Conservation (phyloP, 352 stramenopile genomes). For the Globisporangium spiculum region DNA sequence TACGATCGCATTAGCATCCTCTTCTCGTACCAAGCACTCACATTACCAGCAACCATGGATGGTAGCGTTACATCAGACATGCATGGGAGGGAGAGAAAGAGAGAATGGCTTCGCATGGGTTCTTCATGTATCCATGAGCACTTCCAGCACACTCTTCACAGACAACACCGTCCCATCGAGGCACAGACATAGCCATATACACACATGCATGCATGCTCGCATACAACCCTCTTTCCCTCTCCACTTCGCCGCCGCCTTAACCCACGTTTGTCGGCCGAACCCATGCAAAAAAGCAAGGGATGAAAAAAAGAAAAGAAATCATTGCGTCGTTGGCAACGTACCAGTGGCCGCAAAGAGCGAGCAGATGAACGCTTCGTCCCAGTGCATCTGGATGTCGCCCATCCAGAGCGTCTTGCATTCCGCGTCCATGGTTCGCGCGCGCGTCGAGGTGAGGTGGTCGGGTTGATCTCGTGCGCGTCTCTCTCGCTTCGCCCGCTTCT, state of each 20-base stretch:
- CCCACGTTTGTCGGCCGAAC: neutral
- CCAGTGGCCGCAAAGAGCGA: slow-evolving; percentile 77
- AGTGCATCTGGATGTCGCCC: slow-evolving; percentile 89
- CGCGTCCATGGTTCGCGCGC: slow-evolving; percentile 24
- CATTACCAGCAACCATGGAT: neutral
- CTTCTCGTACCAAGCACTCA: neutral
- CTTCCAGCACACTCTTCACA: slow-evolving; percentile 4
- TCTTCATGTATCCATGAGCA: slow-evolving; percentile 7
- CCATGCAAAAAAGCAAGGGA: neutral
- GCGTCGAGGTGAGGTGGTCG: neutral
- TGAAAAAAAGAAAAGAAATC: neutral
- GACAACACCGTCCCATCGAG: neutral
- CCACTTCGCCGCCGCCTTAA: neutral
- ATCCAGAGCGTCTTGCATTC: slow-evolving; percentile 90
- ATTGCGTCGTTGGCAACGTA: slow-evolving; percentile 21
- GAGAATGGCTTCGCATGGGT: neutral
- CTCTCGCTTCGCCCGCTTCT: slow-evolving; percentile 19
- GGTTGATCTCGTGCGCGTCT: slow-evolving; percentile 1
- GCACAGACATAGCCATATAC: neutral
- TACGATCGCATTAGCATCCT: neutral
- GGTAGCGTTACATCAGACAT: neutral
- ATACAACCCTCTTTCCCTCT: neutral
- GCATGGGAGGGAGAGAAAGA: neutral
- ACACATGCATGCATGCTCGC: neutral
- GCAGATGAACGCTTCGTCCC: slow-evolving; percentile 87